Percentiles rank a stretch among this genome's conserved stretches.
Evolutionary conservation across 2,329 filamentous ascomycete genomes (phyloP).

Genomic region (Fusarium globosum): DNA sequence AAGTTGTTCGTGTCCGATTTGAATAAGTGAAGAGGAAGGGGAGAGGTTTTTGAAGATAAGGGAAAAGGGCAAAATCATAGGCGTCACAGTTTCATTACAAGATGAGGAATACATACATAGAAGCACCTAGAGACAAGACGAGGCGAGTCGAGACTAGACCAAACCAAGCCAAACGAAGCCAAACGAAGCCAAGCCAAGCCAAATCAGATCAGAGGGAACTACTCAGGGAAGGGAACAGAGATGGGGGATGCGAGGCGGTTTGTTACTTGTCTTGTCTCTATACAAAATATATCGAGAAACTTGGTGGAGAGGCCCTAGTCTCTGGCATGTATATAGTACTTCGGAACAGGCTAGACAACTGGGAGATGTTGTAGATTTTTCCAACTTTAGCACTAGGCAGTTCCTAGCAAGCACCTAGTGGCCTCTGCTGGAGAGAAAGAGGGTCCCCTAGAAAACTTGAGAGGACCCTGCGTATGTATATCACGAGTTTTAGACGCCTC

Average conservation of each 20-base stretch:
- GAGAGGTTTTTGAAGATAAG: not conserved
- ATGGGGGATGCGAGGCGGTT: not conserved
- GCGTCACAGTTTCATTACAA: constrained; percentile 27
- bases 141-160: not conserved
- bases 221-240: not conserved
- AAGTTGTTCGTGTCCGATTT: not conserved
- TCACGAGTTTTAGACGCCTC: constrained; percentile 2
- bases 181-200: not conserved
- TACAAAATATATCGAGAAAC: not conserved
- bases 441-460: constrained; percentile 22
- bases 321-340: constrained; percentile 26
- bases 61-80: constrained; percentile 17
- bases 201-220: not conserved
- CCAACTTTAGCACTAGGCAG: constrained; percentile 6
- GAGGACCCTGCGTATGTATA: constrained; percentile 35
- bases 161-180: not conserved
- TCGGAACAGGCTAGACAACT: not conserved
- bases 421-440: not conserved
- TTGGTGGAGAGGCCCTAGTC: constrained; percentile 1
- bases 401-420: not conserved
- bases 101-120: not conserved
- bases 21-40: not conserved
- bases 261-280: not conserved
- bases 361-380: constrained; percentile 17
- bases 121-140: not conserved